phyloP scores from a whole-genome alignment of 2,329 filamentous ascomycete species.

The Arthrobotrys entomopaga region DNA sequence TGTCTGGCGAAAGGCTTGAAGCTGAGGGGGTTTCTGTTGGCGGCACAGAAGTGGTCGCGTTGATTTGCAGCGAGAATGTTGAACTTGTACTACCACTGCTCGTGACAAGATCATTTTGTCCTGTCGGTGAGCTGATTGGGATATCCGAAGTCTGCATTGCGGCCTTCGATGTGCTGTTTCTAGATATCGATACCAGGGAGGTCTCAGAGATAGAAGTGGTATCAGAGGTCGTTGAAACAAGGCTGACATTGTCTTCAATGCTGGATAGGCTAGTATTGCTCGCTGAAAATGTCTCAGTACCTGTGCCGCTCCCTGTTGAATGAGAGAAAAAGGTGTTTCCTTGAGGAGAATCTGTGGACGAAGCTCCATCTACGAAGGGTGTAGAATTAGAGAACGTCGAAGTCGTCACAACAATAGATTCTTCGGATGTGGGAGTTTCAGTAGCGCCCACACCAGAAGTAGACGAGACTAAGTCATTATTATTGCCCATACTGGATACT shows the following conservation, averaged over 20 bases:
- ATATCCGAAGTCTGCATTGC: neutral
- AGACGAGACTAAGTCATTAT: no score
- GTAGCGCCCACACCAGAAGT: no score
- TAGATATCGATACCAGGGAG: neutral
- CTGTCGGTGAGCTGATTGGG: neutral
- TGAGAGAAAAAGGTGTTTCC: no score
- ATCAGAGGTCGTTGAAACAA: conserved; percentile 6
- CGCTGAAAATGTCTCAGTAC: no score
- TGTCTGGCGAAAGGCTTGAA: neutral
- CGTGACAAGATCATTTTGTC: no score
- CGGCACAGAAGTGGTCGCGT: neutral
- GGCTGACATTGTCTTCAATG: conserved; percentile 1
- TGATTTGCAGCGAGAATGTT: no score
- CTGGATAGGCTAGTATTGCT: neutral
- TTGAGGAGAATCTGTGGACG: no score
- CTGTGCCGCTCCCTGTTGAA: no score
- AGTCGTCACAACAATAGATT: no score
- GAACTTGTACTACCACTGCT: no score
- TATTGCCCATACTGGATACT: no score
- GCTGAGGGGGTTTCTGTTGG: neutral
- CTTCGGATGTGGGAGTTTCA: no score
- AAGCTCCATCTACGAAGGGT: neutral
- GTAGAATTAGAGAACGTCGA: neutral
- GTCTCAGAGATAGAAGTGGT: neutral
- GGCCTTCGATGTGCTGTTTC: neutral